phyloP scores from a whole-genome alignment of 2,329 filamentous ascomycete genomes.

The Celoporthe dispersa region DNA sequence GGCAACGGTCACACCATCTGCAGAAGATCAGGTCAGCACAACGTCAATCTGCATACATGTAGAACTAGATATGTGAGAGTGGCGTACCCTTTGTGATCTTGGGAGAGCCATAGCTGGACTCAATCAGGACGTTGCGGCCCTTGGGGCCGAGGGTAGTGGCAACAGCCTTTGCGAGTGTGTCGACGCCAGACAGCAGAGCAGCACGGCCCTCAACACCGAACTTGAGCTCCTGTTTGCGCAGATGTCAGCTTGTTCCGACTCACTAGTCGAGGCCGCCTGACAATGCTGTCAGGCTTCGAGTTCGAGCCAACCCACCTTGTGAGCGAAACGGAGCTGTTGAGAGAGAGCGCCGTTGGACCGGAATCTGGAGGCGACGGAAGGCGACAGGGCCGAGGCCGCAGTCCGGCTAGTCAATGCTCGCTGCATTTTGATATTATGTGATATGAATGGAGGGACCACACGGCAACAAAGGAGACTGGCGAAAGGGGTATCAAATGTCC shows the following conservation, averaged over 20 bases:
- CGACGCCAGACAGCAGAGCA: conserved; percentile 87
- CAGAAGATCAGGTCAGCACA: conserved; percentile 17
- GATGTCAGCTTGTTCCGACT: conserved; percentile 36
- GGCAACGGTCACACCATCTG: conserved; percentile 87
- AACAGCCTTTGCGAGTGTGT: conserved; percentile 95
- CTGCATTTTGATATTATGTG: conserved; percentile 74
- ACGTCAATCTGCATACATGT: not conserved
- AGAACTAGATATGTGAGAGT: too few relatives aligned
- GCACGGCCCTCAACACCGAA: conserved; percentile 96
- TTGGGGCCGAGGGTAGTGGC: conserved; percentile 96
- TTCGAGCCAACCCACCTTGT: conserved; percentile 73
- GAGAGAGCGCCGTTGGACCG: conserved; percentile 68
- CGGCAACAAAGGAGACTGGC: conserved; percentile 34
- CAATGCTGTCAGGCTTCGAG: conserved; percentile 6
- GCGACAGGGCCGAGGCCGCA: conserved; percentile 78
- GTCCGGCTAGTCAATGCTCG: conserved; percentile 84
- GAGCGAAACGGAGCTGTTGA: conserved; percentile 93
- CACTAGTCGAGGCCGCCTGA: not conserved
- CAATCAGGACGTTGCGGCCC: conserved; percentile 97
- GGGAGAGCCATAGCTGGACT: conserved; percentile 96
- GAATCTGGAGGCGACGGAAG: conserved; percentile 66
- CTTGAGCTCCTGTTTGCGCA: conserved; percentile 79
- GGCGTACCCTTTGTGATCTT: conserved; percentile 97
- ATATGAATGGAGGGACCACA: conserved; percentile 37
- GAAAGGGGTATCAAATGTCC: conserved; percentile 34